phyloP scores from a whole-genome alignment of 805 yeast genomes.

The Novakomyces olei region DNA sequence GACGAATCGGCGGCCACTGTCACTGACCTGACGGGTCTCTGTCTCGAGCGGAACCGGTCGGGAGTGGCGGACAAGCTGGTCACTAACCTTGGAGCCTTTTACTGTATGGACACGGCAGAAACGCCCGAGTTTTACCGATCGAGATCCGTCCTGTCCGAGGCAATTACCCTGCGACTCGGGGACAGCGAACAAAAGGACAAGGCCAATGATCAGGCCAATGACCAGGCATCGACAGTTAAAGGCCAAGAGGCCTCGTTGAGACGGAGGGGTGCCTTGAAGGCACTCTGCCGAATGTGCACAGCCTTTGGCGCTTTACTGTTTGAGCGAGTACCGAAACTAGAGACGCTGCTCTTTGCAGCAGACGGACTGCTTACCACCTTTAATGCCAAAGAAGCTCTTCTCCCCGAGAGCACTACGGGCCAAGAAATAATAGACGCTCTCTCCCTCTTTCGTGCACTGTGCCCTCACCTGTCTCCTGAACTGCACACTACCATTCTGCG shows the following conservation, averaged over 20 bases:
- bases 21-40: slow-evolving; percentile 36
- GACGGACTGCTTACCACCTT: no score
- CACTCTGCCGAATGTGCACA: slow-evolving; percentile 38
- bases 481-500: slow-evolving; percentile 29
- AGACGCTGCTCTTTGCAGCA: slow-evolving; percentile 43
- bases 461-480: slow-evolving; percentile 33
- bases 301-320: slow-evolving; percentile 35
- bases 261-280: slow-evolving; percentile 59
- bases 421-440: slow-evolving; percentile 70
- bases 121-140: slow-evolving; percentile 54
- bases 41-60: slow-evolving; percentile 34
- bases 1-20: slow-evolving; percentile 47
- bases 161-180: not conserved
- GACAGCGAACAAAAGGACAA: not conserved
- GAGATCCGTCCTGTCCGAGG: no score
- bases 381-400: slow-evolving; percentile 17
- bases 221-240: not conserved
- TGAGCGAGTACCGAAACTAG: slow-evolving; percentile 40
- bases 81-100: slow-evolving; percentile 72
- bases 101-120: slow-evolving; percentile 88
- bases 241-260: slow-evolving; percentile 49
- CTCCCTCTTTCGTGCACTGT: slow-evolving; percentile 55
- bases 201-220: not conserved
- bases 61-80: slow-evolving; percentile 72
- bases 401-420: slow-evolving; percentile 30